Evolutionary conservation across 1,284 basidiomycete species (phyloP), one percentile per base, ranked within the genome.

Genomic region (Cryptococcus sp.): DNA sequence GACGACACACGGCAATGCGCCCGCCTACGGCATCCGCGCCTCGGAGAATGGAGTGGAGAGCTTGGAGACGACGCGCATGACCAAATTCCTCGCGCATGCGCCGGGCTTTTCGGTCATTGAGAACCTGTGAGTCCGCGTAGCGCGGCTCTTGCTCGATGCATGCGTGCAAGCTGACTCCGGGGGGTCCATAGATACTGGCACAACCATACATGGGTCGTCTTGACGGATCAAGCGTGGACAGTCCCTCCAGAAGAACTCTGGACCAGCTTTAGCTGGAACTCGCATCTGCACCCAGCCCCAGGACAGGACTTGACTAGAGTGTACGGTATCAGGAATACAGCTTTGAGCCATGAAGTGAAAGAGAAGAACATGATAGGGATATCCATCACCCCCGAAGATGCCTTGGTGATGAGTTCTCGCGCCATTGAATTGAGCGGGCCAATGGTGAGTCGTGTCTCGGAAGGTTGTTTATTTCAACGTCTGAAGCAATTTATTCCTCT

Each of bases 221-320:
- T 69, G 17, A 62, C 65, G n/a, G 51, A 61, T 23, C 46, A 85
- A 79, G 72, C 85, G 84, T 40, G 82, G 53, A 3, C 84, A 81
- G 67, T 85, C 80, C 75, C 82, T 82, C 31, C 31, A 13, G 22
- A 46, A n/a, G 31, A 5, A 3, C n/a, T 47, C 8, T 11, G 31
- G n/a, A 19, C 44, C 16, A 20, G 11, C 23, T 31, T 16, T 54
- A 22, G 19, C 19, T 15, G 17, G 13, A 19, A 44, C 19, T 10
- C 16, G 16, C 38, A 35, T 35, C 17, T 35, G 15, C 5, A 8
- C 13, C 11, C 41, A 19, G 17, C 46, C 22, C 17, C n/a, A 5
- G 47, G 47, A 7, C 27, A n/a, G 17, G 38, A 54, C 13, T 19
- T 11, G 16, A 27, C 11, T 16, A 23, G 35, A 20, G 8, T 66